Evolutionary conservation across 768 basidiomycete genomes (phyloP), one percentile per base, ranked within the genome.

Genomic region (Mycena sanguinolenta): DNA sequence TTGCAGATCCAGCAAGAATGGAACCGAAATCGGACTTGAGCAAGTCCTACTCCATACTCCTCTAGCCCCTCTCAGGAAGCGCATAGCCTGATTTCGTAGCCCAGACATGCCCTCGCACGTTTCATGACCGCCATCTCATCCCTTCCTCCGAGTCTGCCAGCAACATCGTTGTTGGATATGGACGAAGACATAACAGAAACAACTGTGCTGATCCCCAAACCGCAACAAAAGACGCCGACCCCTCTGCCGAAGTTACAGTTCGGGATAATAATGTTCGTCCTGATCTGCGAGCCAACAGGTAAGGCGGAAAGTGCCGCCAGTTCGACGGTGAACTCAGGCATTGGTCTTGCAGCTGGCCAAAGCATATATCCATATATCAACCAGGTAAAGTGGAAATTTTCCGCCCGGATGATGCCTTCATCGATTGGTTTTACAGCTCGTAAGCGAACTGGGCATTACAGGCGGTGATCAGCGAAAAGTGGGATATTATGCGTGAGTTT

Each of bases 331-430:
- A n/a, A n/a, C n/a, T n/a, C n/a, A n/a, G n/a, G n/a, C n/a, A n/a
- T n/a, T n/a, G n/a, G n/a, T n/a, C n/a, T n/a, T n/a, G n/a, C n/a
- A 14, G 82, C 86, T 10, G 84, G 86, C 25, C 78, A 82, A 64
- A 88, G 87, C 17, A 90, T 91, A 46, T 86, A 88, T 63, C 89
- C 90, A 0, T 91, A 89, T 74, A 87, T 91, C 72, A 89, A 89
- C 71, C 86, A 89, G 80, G 89, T 87, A 46, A 19, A 10, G 32
- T 4, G 10, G 10, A 34, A 34, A 10, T n/a, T n/a, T n/a, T n/a
- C n/a, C n/a, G n/a, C n/a, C n/a, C n/a, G 8, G 14, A 7, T 14
- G 36, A 7, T 7, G 14, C 14, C 6, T 38, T 38, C 36, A 38
- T 14, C 36, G 14, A 38, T 14, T 38, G 14, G 14, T n/a, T n/a